Base-by-base conservation (phyloP, 345 rosid species). In the Rhizophora apiculata region DNA sequence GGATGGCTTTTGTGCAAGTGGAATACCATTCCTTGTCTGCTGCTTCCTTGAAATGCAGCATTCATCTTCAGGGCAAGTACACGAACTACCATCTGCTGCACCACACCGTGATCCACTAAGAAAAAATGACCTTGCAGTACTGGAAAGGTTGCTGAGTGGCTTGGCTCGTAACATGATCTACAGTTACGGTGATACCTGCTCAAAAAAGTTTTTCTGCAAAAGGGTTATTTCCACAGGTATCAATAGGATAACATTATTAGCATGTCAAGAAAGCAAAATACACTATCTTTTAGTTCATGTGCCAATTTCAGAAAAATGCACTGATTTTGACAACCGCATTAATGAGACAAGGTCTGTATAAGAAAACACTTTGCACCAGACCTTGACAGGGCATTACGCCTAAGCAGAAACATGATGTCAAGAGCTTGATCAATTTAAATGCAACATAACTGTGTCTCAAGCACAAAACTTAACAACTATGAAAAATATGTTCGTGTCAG, bases 31-130 rank as follows among this genome's bases (percentile, higher is more conserved):
- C 69, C 84, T 83, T 36, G 75, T 57, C 31, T 74, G 90, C 64
- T 81, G 91, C 66, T 85, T 75, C 77, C 84, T 82, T 7, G 96
- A 84, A 77, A 83, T 72, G 60, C 88, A 85, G 53, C 84, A 73
- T 78, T 93, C 98, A 76, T 93, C 97, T 56, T 95, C 99, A 5
- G 87, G 57, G 73, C 88, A 76, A 52, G 86, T 70, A 76, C 93
- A 84, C 29, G 96, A 83, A 80, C 73, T 87, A 53, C 94, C 98
- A 81, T 87, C 96, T 26, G 87, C 74, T 36, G 83, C 75, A 77
- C 82, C 76, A 65, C 85, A 78, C 61, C 91, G 82, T 30, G 98
- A 74, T 48, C 96, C 97, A 77, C 67, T 72, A 6, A 93, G 74
- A 22, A 91, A 79, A 80, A 86, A 83, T 36, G 88, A 82, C 71